A percentile compares a stretch with the other conserved stretches of the same genome.
phyloP scores from a whole-genome alignment of 768 basidiomycete species.

The Chlorophyllum brunneum region DNA sequence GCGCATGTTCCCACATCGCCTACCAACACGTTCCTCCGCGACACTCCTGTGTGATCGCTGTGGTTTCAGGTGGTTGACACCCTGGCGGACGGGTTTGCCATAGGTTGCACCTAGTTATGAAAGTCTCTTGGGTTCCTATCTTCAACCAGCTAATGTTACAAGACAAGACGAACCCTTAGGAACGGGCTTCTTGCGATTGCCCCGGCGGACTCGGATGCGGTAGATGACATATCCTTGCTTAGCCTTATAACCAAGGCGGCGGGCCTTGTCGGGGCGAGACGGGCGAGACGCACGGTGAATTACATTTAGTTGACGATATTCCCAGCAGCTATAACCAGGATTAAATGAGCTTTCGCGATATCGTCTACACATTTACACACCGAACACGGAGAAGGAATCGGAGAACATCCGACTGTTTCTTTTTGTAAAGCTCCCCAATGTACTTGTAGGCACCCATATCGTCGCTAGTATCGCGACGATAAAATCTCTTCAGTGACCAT shows the following conservation, averaged over 20 bases:
- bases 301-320: slow-evolving; percentile 96
- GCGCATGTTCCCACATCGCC: slow-evolving; percentile 92
- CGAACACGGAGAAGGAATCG: slow-evolving; percentile 97
- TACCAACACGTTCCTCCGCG: slow-evolving; percentile 97
- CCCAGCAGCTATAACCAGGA: slow-evolving; percentile 74
- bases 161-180: slow-evolving; percentile 75
- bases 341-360: not conserved
- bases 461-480: slow-evolving; percentile 27
- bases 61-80: slow-evolving; percentile 99
- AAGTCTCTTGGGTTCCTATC: not conserved
- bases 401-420: slow-evolving; percentile 96
- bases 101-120: slow-evolving; percentile 78
- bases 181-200: slow-evolving; percentile 98
- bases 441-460: slow-evolving; percentile 96
- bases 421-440: slow-evolving; percentile 96
- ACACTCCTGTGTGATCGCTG: slow-evolving; percentile 90
- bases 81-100: slow-evolving; percentile 99
- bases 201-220: slow-evolving; percentile 93
- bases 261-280: slow-evolving; percentile 98
- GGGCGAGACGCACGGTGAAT: slow-evolving; percentile 98
- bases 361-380: slow-evolving; percentile 37
- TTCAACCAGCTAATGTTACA: not conserved
- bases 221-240: slow-evolving; percentile 99
- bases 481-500: slow-evolving; percentile 13
- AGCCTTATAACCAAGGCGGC: slow-evolving; percentile 98